These are phyloP conservation scores for Cladosporium sp. DNA, from an alignment of 2,329 filamentous ascomycete genomes.

Conservation along the genomic window DNA sequence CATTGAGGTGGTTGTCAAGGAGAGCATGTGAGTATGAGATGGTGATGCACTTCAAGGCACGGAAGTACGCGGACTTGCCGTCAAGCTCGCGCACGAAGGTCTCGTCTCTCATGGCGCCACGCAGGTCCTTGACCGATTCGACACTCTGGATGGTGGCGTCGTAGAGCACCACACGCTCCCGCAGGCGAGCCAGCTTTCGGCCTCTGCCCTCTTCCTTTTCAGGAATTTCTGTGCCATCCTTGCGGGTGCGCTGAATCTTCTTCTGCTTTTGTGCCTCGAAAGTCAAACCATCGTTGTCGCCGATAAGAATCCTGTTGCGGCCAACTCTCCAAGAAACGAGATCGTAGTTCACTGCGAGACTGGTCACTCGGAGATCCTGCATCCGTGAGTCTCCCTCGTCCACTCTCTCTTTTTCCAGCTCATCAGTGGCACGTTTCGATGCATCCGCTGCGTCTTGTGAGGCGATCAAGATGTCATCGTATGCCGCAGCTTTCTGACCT, in stretches of 20 bases:
- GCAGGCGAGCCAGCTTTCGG: slow-evolving; percentile 72
- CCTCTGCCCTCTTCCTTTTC: slow-evolving; percentile 64
- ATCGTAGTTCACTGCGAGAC: slow-evolving; percentile 89
- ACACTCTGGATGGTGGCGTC: slow-evolving; percentile 88
- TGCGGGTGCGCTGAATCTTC: slow-evolving; percentile 49
- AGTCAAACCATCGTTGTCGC: slow-evolving; percentile 71
- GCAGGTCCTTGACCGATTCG: slow-evolving; percentile 82
- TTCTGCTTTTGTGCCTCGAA: slow-evolving; percentile 51
- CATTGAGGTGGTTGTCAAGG: slow-evolving; percentile 67
- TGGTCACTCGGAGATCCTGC: slow-evolving; percentile 88
- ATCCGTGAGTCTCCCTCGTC: slow-evolving; percentile 79
- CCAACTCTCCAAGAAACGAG: slow-evolving; percentile 94
- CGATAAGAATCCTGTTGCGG: slow-evolving; percentile 82
- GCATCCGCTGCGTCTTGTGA: slow-evolving; percentile 93
- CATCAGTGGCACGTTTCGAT: slow-evolving; percentile 88
- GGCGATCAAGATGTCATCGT: slow-evolving; percentile 83
- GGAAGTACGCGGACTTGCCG: slow-evolving; percentile 76
- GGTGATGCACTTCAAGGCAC: slow-evolving; percentile 80
- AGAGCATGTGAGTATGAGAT: slow-evolving; percentile 81
- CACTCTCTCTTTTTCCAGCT: slow-evolving; percentile 77
- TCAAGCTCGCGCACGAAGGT: slow-evolving; percentile 73
- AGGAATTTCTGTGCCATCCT: slow-evolving; percentile 43
- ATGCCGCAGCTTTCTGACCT: slow-evolving; percentile 73
- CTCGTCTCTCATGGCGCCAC: slow-evolving; percentile 81
- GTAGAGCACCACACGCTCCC: slow-evolving; percentile 84